Base-by-base conservation (phyloP, 352 stramenopile species). In the Achlya hypogyna region DNA sequence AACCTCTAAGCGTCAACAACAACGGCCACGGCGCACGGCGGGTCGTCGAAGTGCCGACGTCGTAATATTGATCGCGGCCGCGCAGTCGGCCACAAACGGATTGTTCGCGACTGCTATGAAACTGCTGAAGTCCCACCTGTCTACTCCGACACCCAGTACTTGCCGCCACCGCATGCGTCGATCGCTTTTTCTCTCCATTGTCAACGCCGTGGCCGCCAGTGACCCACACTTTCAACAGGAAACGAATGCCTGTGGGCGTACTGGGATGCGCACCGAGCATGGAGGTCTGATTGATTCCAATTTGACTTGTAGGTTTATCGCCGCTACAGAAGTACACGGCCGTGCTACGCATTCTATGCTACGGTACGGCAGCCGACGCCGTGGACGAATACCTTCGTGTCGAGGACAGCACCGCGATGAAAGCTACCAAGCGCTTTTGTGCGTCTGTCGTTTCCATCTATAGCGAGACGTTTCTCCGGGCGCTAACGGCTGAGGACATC, bases 251-350 rank as follows among this genome's bases (percentile, higher is more conserved):
- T 35, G 38, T 2, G 62, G 63, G 5, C 35, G 31, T 4, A 27
- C 18, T 25, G 54, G 67, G n/a, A n/a, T 4, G 22, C 42, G 42
- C 18, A 49, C 22, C 22, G 18, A 49, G 18, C 22, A 49, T 20
- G 18, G 18, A 49, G 22, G 18, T 20, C 18, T 49, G 18, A 49
- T 20, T 49, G 22, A 49, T 49, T 18, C 22, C 18, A 49, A 22
- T 22, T 49, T 49, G 18, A 49, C 18, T 49, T 22, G 22, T 49
- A 49, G 42, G 42, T 18, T 27, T 75, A 0, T 71, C 67, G 18
- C 14, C 68, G 9, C 2, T 49, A 3, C 67, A 75, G 31, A 72
- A 74, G 14, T 27, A 71, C 0, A 78, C 67, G 12, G 60, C 63
- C 1, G 70, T 42, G 9, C 51, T 75, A 0, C 67, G 67, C 0